Base-by-base conservation (phyloP, 306 rosid genomes). In the Alnus glutinosa region DNA sequence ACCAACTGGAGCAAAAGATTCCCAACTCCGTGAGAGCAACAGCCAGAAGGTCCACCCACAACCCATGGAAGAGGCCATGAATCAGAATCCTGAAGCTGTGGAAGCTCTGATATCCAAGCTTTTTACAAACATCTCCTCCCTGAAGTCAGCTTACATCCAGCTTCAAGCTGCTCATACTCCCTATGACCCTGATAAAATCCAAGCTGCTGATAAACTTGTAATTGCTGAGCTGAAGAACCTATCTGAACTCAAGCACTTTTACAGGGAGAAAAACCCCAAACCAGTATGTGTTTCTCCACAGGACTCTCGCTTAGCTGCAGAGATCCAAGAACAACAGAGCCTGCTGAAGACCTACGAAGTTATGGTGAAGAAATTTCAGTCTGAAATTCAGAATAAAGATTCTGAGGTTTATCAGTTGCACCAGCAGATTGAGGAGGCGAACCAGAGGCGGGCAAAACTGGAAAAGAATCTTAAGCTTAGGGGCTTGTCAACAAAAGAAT, bases 161-260 rank as follows among this genome's bases (percentile, higher is more conserved):
- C 96, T 96, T 82, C 99, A 96, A 90, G 77, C 96, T 69, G 99
- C 99, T 78, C 99, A 96, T 82, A 96, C 99, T 78, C 99, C 99
- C 69, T 96, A 96, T 74, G 97, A 96, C 82, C 97, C 99, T 70
- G 99, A 91, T 28, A 90, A 96, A 83, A 96, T 96, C 78, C 99
- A 96, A 86, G 89, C 87, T 18, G 97, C 98, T 0, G 99, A 93
- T 83, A 96, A 88, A 78, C 97, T 88, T 80, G 98, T 96, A 59
- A 96, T 96, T 78, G 74, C 92, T 34, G 99, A 96, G 91, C 89
- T 96, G 79, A 96, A 96, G 88, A 90, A 82, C 57, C 90, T 96
- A 57, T 96, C 99, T 50, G 98, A 96, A 85, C 92, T 96, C 69
- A 96, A 96, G 90, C 99, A 96, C 85, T 90, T 96, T 67, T 96